These are phyloP conservation scores for Cicer arietinum DNA, from an alignment of 306 rosid species.

Conservation along the genomic window DNA sequence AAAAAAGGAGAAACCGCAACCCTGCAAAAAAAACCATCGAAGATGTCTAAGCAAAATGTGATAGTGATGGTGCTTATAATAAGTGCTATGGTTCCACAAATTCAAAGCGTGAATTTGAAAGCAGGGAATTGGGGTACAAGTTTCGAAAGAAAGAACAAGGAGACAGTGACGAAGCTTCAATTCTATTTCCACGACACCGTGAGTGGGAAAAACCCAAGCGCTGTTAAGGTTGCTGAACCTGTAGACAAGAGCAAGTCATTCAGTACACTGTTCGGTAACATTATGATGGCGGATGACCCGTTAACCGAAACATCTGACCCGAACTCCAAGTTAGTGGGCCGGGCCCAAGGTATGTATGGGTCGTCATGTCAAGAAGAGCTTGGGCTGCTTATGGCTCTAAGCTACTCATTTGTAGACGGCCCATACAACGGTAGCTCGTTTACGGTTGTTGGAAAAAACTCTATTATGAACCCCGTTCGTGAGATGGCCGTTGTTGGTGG, in stretches of 20 bases:
- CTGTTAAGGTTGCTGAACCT: constrained; percentile 65
- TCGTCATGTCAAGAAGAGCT: constrained; percentile 67
- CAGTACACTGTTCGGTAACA: constrained; percentile 59
- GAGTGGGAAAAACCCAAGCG: constrained; percentile 75
- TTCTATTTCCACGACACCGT: constrained; percentile 85
- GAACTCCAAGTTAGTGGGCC: constrained; percentile 66
- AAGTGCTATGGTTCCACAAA: constrained; percentile 1
- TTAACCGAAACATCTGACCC: constrained; percentile 75
- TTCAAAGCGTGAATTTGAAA: constrained; percentile 32
- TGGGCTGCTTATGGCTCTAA: constrained; percentile 69
- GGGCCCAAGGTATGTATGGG: constrained; percentile 84
- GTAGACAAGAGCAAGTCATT: constrained; percentile 46
- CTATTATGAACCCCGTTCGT: constrained; percentile 53
- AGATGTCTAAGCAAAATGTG: constrained; percentile 51
- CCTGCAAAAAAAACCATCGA: not conserved
- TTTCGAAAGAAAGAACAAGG: constrained; percentile 38
- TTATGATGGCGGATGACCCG: constrained; percentile 78
- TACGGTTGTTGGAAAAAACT: constrained; percentile 65
- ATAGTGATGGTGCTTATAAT: constrained; percentile 32
- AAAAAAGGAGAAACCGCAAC: not conserved
- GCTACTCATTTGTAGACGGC: constrained; percentile 64
- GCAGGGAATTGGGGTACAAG: constrained; percentile 48
- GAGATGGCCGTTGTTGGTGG: constrained; percentile 87
- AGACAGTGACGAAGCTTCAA: constrained; percentile 61
- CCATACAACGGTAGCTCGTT: constrained; percentile 67